Base-by-base conservation (phyloP, 495 filamentous ascomycete genomes). In the Penicillium psychrofluorescens region DNA sequence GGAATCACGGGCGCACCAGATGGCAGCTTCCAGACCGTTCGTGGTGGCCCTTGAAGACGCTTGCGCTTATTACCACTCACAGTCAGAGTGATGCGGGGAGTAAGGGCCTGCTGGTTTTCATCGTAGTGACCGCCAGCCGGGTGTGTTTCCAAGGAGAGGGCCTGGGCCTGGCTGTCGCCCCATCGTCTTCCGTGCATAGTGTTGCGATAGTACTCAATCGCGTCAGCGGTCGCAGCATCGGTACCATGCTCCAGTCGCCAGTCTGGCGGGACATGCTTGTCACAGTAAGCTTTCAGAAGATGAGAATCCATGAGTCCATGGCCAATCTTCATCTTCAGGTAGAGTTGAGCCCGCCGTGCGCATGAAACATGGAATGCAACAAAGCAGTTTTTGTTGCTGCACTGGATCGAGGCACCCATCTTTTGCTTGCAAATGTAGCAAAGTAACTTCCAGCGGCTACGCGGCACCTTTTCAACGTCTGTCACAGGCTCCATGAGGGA, bases 291-390 rank as follows among this genome's bases (percentile, higher is more conserved):
- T 59, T 96, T 96, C 22, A 95, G 73, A 14, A 88, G 79, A 49
- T 81, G 85, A n/a, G 88, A 83, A 53, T 99, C 92, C 44, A 92
- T 77, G 12, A 85, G 81, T n/a, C 88, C 87, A 47, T 92, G 86
- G 37, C 77, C 83, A 38, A 88, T 87, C 64, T 96, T 97, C 91
- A 96, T 97, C 71, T 91, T 95, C 45, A 99, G 70, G 60, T 86
- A 95, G 0, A 99, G 80, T 48, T 85, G 81, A 32, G 90, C 86
- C 48, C 88, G 75, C 33, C 94, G 80, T 9, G 91, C 92, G 58
- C 92, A 99, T 6, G 91, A 96, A 28, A 97, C 92, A 63, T 99
- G 92, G 65, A 97, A 99, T n/a, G 92, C 92, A 55, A 88, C 80
- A 56, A 90, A 99, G 63, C 92, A 99, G 46, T 82, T 85, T 61